Evolutionary conservation across 371 early-diverging fungal genomes (phyloP), one percentile per base, ranked within the genome.

Genomic region (Lichtheimia corymbifera): DNA sequence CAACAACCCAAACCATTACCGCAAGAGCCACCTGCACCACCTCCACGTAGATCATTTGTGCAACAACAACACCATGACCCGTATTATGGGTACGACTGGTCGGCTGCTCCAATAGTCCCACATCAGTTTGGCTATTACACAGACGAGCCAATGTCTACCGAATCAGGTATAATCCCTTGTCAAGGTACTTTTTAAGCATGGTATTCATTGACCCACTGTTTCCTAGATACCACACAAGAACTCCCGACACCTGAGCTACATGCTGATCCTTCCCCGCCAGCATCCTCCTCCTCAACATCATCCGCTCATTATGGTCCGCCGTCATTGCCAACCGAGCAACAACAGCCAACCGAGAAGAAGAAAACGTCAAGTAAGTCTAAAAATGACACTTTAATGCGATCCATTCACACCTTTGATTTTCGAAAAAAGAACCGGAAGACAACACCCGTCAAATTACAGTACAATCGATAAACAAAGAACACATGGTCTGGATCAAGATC

Each of bases 401-500:
- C 30, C 20, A 51, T 17, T n/a, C 44, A 52, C 9, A 12, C 35
- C 17, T 43, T 18, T 2, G 30, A 20, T 43, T 30, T 35, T 17
- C 6, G 27, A 42, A 41, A 52, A 28, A 35, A 35, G 35, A 35
- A 11, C 35, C 35, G 35, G 35, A 35, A 35, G 35, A 41, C 25
- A 53, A 49, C 52, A 43, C 64, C 5, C 70, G 76, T 3, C 81
- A 76, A 28, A 78, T 81, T 42, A 81, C 76, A 24, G 82, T 81
- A 6, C 72, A 74, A 42, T 81, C 82, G 7, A 71, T 78, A 15
- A 81, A 81, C 56, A 52, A 61, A 54, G 82, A 78, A 43, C 73
- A 76, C 42, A 53, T 69, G 1, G 82, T 74, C 9, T 81, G 82
- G 82, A 81, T 81, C 54, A 71, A 72, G 15, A 61, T 81, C 11